These are phyloP conservation scores for Gentiana dahurica DNA, from an alignment of 257 asterid species.

Conservation along the genomic window DNA sequence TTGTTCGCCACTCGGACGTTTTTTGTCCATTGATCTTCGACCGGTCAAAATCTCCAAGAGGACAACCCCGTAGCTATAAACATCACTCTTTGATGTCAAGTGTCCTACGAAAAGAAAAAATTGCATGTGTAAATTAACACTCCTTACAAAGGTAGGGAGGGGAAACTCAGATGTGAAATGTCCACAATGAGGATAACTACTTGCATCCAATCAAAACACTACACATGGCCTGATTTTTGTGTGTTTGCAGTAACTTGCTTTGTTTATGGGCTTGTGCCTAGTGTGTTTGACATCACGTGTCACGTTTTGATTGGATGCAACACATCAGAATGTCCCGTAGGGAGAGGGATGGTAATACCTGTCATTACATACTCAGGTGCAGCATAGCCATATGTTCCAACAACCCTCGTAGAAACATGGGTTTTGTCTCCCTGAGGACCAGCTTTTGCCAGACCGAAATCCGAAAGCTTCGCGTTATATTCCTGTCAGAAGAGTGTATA, in stretches of 20 bases:
- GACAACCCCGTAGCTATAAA: constrained; percentile 89
- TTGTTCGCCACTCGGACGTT: constrained; percentile 82
- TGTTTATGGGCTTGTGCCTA: too few species aligned
- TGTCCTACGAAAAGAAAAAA: constrained; percentile 40
- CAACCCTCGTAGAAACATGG: constrained; percentile 86
- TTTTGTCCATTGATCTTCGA: constrained; percentile 87
- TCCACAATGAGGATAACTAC: too few species aligned
- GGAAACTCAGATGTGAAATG: too few species aligned
- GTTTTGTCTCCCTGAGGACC: constrained; percentile 97
- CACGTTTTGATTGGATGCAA: too few species aligned
- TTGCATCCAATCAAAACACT: too few species aligned
- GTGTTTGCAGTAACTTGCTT: too few species aligned
- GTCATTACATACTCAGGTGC: constrained; percentile 98
- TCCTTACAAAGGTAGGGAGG: too few species aligned
- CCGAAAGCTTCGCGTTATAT: constrained; percentile 87
- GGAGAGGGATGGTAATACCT: constrained; percentile 28
- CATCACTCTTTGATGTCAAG: constrained; percentile 85
- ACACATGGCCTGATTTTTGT: too few species aligned
- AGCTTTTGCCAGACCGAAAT: constrained; percentile 93
- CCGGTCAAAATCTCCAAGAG: constrained; percentile 83
- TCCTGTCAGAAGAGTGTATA: constrained; percentile 34
- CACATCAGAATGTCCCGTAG: too few species aligned
- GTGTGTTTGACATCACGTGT: too few species aligned
- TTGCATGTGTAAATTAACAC: background rate
- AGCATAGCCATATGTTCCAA: constrained; percentile 91